Conservation (phyloP, 2,329 filamentous ascomycete genomes). For the Endothia cerciana region DNA sequence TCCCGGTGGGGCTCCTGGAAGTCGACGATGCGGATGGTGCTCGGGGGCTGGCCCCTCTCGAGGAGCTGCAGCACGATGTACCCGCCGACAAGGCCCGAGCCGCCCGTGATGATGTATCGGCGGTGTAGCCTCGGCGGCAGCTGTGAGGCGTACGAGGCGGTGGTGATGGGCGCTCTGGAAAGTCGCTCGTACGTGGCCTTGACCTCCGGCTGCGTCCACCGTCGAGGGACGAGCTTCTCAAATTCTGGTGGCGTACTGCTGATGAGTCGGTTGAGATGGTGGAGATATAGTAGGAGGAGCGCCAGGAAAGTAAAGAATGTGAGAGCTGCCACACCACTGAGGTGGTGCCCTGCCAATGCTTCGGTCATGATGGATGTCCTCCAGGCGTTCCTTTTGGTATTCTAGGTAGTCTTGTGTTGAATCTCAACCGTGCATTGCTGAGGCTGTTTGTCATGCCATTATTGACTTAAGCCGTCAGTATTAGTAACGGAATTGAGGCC, state of each 20-base stretch:
- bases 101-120: constrained; percentile 44
- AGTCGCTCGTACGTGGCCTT: constrained; percentile 38
- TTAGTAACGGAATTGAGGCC: not conserved
- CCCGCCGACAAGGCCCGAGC: constrained; percentile 58
- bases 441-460: not conserved
- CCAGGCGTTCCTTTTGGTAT: not conserved
- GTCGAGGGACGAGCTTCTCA: constrained; percentile 33
- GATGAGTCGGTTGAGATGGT: constrained; percentile 39
- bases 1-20: constrained; percentile 47
- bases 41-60: constrained; percentile 53
- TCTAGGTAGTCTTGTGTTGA: not conserved
- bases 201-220: constrained; percentile 40
- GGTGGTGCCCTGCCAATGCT: no score
- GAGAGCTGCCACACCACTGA: not conserved
- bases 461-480: not conserved
- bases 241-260: constrained; percentile 38
- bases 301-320: not conserved
- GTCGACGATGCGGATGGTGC: constrained; percentile 58
- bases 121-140: constrained; percentile 41
- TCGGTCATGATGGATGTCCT: not conserved
- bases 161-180: constrained; percentile 36
- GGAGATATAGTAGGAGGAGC: constrained; percentile 29
- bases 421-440: not conserved
- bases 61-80: constrained; percentile 59
- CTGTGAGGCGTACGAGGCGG: constrained; percentile 33